Evolutionary conservation across 164 flowering plant genomes (phyloP), one percentile per base, ranked within the genome.

Genomic region (Santalum album): DNA sequence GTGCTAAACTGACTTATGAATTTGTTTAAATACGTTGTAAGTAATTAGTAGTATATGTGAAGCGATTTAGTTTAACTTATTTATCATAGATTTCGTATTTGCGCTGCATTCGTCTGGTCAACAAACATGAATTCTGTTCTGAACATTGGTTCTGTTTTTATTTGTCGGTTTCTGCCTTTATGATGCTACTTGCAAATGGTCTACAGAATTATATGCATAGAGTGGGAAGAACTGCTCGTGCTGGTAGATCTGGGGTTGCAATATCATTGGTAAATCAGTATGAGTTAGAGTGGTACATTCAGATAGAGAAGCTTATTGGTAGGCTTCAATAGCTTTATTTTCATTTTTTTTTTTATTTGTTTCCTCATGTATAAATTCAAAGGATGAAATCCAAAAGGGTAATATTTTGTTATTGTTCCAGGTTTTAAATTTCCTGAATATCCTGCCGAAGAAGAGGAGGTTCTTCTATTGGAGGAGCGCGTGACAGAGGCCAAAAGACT

Each of bases 191-290:
- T 29, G 34, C 14, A 7, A 38, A 22, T 66, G 44, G 39, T 1
- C 19, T 23, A 27, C 78, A 91, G 98, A 92, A 89, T 68, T 92
- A 92, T 57, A 79, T 86, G 45, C 98, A 92, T 66, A 75, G 98
- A 39, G 98, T 92, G 17, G 98, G 98, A 52, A 81, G 98, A 78
- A 92, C 98, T 45, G 98, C 98, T 63, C 86, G 98, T 62, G 98
- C 98, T 7, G 96, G 96, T 25, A 70, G 96, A 53, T 81, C 96
- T 45, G 98, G 98, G 25, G 72, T 86, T 55, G 96, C 95, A 12
- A 81, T 92, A 60, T 92, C 96, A 15, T 63, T 92, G n/a, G 89
- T 84, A 19, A 82, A 80, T 73, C 96, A 92, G 59, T 92, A 83
- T 54, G 94, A 89, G 66, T 22, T 89, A 65, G 96, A 80, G 70